These are phyloP conservation scores for Fusarium cyanostomum DNA, from an alignment of 2,329 filamentous ascomycete species.

Conservation along the genomic window DNA sequence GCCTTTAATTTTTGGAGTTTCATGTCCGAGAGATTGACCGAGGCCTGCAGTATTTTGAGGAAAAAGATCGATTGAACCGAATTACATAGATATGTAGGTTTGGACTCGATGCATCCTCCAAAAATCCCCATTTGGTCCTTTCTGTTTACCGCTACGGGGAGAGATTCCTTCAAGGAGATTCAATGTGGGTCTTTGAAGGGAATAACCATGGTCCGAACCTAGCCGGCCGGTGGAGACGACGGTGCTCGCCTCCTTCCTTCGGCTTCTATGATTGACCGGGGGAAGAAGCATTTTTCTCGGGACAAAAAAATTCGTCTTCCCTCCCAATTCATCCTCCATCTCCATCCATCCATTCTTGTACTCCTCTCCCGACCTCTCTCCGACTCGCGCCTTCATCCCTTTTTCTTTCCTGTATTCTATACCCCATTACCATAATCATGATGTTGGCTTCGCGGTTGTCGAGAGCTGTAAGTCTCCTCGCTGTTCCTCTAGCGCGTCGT, in stretches of 20 bases:
- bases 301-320: constrained; percentile 51
- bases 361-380: constrained; percentile 46
- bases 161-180: constrained; percentile 23
- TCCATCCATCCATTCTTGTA: constrained; percentile 40
- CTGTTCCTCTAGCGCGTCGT: constrained; percentile 8
- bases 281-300: constrained; percentile 46
- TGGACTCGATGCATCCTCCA: background rate
- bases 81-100: background rate
- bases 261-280: constrained; percentile 53
- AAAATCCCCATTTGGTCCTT: background rate
- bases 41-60: background rate
- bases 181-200: constrained; percentile 33
- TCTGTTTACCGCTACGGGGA: background rate
- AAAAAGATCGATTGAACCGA: background rate
- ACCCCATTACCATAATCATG: constrained; percentile 55
- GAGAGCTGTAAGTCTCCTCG: constrained; percentile 72
- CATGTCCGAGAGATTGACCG: background rate
- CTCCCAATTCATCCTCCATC: constrained; percentile 43
- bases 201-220: constrained; percentile 46
- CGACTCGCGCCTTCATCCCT: constrained; percentile 46
- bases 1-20: background rate
- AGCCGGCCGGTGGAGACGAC: constrained; percentile 42
- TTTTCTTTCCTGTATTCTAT: constrained; percentile 49
- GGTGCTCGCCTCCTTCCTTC: constrained; percentile 53
- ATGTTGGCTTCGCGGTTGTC: constrained; percentile 79